Base-by-base conservation (phyloP, 768 basidiomycete genomes). In the Auriculariales sp. region DNA sequence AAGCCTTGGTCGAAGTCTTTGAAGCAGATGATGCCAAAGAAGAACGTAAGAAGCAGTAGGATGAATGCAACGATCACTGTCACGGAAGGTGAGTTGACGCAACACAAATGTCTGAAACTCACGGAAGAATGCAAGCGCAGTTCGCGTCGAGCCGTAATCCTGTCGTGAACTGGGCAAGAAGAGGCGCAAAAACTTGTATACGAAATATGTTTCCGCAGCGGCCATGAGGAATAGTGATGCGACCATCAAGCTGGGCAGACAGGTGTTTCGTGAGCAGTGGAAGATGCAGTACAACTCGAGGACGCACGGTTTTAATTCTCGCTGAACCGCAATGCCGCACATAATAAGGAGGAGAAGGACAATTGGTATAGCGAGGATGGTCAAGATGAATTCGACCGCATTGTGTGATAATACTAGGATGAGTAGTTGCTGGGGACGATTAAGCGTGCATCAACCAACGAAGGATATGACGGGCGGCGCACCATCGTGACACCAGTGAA, bases 121-220 rank as follows among this genome's bases (percentile, higher is more conserved):
- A 91, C 88, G 85, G 69, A 90, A 91, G 28, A 78, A 71, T 3
- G 86, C 87, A 11, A 91, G 67, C 6, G 88, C 85, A 47, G 77
- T 80, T 48, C 87, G 72, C 17, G 87, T 89, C n/a, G 83, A 78
- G 22, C 62, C 57, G 57, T 91, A 91, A 54, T 72, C 68, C 1
- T 33, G 55, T 42, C 62, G 55, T 5, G 82, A 78, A 3, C 58
- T 53, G 3, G 85, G 83, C 24, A 76, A 66, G 59, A 84, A 91
- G 67, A 90, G 85, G 19, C 88, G 79, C 52, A 81, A 76, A n/a
- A 91, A 72, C 59, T 91, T 91, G 63, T 82, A 91, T 46, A 90
- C 83, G 88, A 53, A 89, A 63, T 89, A 88, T 52, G 71, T 75
- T 60, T 78, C 68, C 28, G 87, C 75, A 49, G 84, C 81, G 60